phyloP scores from a whole-genome alignment of 2,329 filamentous ascomycete species.

The Talaromyces sp. region DNA sequence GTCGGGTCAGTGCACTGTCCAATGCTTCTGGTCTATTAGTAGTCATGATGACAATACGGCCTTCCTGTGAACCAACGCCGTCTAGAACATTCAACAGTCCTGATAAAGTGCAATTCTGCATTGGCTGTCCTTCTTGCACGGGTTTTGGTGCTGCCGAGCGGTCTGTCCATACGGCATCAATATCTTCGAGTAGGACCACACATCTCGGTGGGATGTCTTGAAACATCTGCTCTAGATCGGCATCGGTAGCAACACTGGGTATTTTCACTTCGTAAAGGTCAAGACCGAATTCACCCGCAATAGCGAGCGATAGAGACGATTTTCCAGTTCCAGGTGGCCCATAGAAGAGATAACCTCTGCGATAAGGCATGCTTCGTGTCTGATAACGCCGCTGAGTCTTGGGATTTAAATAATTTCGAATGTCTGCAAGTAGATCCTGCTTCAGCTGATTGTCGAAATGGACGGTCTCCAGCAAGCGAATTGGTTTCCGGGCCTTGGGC shows the following conservation, averaged over 20 bases:
- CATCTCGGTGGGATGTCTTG: conserved; percentile 15
- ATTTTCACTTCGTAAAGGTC: conserved; percentile 60
- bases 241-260: conserved; percentile 15
- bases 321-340: conserved; percentile 94
- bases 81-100: conserved; percentile 82
- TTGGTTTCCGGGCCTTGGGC: conserved; percentile 15
- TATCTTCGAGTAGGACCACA: conserved; percentile 15
- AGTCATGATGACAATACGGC: conserved; percentile 76
- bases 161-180: conserved; percentile 16
- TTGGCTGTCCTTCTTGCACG: conserved; percentile 2
- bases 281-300: conserved; percentile 62
- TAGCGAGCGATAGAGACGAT: conserved; percentile 49
- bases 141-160: background rate
- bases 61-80: conserved; percentile 75
- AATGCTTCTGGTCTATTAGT: conserved; percentile 72
- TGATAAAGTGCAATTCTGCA: conserved; percentile 57
- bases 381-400: conserved; percentile 22
- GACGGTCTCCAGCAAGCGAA: conserved; percentile 12
- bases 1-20: conserved; percentile 69
- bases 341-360: conserved; percentile 80
- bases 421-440: conserved; percentile 14
- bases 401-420: conserved; percentile 15
- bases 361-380: conserved; percentile 62
- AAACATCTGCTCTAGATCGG: conserved; percentile 15
- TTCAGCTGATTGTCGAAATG: conserved; percentile 17